A percentile compares a stretch with the other conserved stretches of the same genome.
phyloP scores from a whole-genome alignment of 177 flowering plant species.

The Vitis hybrid region DNA sequence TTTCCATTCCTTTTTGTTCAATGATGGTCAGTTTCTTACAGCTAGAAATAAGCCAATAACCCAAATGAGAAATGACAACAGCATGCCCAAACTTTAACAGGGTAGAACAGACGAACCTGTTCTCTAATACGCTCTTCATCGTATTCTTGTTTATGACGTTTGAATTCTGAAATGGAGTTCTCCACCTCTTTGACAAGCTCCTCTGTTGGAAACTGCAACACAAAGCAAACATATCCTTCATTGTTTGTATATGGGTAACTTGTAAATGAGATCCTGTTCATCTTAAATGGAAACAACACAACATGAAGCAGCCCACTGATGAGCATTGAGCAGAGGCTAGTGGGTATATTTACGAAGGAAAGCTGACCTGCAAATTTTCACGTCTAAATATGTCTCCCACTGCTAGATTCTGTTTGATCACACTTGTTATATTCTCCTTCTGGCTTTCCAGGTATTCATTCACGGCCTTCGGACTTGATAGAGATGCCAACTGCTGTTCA shows the following conservation, averaged over 20 bases:
- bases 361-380: conserved; percentile 74
- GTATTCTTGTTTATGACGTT: conserved; percentile 76
- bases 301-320: background rate
- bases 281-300: background rate
- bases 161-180: conserved; percentile 77
- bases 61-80: background rate
- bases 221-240: background rate
- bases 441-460: conserved; percentile 65
- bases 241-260: no score
- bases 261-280: no score
- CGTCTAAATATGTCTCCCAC: conserved; percentile 87
- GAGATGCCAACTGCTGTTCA: conserved; percentile 72
- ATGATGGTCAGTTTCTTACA: no score
- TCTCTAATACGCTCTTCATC: conserved; percentile 79
- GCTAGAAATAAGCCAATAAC: no score
- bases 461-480: conserved; percentile 81
- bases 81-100: background rate
- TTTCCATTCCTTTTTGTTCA: no score
- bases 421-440: conserved; percentile 55
- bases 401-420: conserved; percentile 79
- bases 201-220: conserved; percentile 63
- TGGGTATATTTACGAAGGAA: background rate
- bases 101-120: conserved; percentile 50
- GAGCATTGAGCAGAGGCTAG: background rate
- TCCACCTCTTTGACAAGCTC: conserved; percentile 83